These are phyloP conservation scores for Fomes fomentarius DNA, from an alignment of 1,284 basidiomycete genomes.

Conservation along the genomic window DNA sequence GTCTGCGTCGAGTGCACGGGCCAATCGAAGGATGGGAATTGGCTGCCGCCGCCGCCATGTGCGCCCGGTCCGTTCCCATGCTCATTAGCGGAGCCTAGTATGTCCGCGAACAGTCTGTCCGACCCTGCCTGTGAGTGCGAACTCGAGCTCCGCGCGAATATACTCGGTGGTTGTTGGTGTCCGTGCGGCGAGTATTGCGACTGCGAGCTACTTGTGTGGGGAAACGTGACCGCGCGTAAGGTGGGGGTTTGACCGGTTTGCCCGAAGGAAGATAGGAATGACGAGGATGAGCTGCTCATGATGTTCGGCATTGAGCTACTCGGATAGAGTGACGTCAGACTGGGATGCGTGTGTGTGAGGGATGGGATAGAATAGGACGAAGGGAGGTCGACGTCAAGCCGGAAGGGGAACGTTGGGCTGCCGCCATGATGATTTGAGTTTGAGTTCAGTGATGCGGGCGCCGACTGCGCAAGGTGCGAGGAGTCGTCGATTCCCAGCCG, in stretches of 20 bases:
- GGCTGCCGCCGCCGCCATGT: constrained; percentile 2
- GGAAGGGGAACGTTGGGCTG: constrained; percentile 30
- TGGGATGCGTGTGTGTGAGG: constrained; percentile 27
- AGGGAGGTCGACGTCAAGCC: constrained; percentile 33
- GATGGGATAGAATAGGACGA: constrained; percentile 22
- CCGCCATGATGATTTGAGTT: constrained; percentile 13
- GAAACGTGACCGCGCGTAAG: constrained; percentile 27
- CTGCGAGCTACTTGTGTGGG: constrained; percentile 7
- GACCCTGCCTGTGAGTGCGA: constrained; percentile 6
- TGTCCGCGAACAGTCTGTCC: constrained; percentile 27
- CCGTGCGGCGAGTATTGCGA: constrained; percentile 25
- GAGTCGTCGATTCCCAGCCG: constrained; percentile 24
- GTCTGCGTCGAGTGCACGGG: constrained; percentile 29
- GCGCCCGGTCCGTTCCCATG: constrained; percentile 18
- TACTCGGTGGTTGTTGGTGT: constrained; percentile 17
- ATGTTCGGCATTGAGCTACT: constrained; percentile 11
- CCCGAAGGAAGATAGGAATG: constrained; percentile 24
- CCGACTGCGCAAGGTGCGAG: constrained; percentile 21
- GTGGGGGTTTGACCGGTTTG: constrained; percentile 11
- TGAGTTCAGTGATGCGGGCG: constrained; percentile 14
- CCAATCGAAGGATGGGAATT: constrained; percentile 32
- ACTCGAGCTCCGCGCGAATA: constrained; percentile 14
- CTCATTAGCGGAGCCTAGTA: constrained; percentile 22
- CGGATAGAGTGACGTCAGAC: constrained; percentile 19
- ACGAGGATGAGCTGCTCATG: constrained; percentile 13